These are phyloP conservation scores for Bruguiera sexangula DNA, from an alignment of 345 rosid genomes.

Conservation along the genomic window DNA sequence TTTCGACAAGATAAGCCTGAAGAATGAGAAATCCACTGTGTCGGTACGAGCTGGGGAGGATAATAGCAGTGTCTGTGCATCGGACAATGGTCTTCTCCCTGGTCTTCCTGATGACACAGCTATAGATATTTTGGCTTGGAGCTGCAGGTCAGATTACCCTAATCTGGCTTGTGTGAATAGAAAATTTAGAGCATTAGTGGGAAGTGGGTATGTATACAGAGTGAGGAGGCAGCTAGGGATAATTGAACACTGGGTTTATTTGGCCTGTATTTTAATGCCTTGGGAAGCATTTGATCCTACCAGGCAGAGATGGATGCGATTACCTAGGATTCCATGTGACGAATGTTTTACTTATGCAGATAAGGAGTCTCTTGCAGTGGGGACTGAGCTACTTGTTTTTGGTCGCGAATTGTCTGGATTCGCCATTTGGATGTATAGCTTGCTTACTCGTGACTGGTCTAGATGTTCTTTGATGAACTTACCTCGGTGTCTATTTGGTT, in stretches of 20 bases:
- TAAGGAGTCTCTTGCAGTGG: slow-evolving; percentile 51
- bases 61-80: slow-evolving; percentile 15
- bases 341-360: slow-evolving; percentile 44
- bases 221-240: slow-evolving; percentile 33
- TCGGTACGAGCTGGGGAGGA: slow-evolving; percentile 22
- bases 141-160: slow-evolving; percentile 38
- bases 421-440: slow-evolving; percentile 40
- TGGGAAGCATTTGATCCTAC: slow-evolving; percentile 48
- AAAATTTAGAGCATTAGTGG: slow-evolving; percentile 31
- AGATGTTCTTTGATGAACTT: slow-evolving; percentile 35
- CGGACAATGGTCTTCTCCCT: slow-evolving; percentile 29
- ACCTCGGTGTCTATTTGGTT: slow-evolving; percentile 44
- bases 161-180: slow-evolving; percentile 35
- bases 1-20: slow-evolving; percentile 16
- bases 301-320: slow-evolving; percentile 39
- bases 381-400: slow-evolving; percentile 43
- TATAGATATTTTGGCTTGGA: slow-evolving; percentile 34
- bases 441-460: slow-evolving; percentile 29
- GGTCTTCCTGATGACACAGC: slow-evolving; percentile 37
- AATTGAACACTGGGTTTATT: slow-evolving; percentile 43
- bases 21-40: slow-evolving; percentile 10
- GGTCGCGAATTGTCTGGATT: slow-evolving; percentile 41
- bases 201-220: slow-evolving; percentile 39
- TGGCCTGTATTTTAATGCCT: slow-evolving; percentile 37
- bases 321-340: slow-evolving; percentile 42